Percentiles rank a stretch among this genome's conserved stretches.
These are phyloP conservation scores for Eucalyptus melliodora DNA, from an alignment of 345 rosid genomes.

Conservation along the genomic window DNA sequence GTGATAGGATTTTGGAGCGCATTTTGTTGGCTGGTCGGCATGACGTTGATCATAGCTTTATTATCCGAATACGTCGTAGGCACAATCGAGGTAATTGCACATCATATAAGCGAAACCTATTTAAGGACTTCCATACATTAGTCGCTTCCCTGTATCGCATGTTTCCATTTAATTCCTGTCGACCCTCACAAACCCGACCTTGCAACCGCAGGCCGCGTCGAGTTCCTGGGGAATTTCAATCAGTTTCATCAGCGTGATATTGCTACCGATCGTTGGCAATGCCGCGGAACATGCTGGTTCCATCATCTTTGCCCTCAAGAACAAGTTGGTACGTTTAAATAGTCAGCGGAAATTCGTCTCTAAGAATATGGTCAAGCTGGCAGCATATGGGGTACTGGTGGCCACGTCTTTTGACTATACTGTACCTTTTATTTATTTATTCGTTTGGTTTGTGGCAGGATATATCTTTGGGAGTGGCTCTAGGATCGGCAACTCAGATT, in stretches of 20 bases:
- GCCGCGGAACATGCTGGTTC: conserved; percentile 99
- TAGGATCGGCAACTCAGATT: conserved; percentile 93
- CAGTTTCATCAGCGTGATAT: conserved; percentile 73
- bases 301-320: conserved; percentile 73
- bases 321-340: conserved; percentile 51
- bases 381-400: background rate
- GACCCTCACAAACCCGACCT: background rate
- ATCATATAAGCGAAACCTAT: background rate
- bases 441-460: conserved; percentile 27
- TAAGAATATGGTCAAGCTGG: background rate
- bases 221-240: conserved; percentile 85
- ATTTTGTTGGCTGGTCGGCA: conserved; percentile 56
- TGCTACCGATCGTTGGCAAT: conserved; percentile 89
- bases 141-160: background rate
- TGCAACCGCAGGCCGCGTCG: conserved; percentile 49
- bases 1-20: conserved; percentile 81
- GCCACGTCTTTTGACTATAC: background rate
- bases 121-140: background rate
- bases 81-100: conserved; percentile 62
- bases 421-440: background rate
- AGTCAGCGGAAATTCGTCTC: background rate
- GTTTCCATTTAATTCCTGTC: background rate
- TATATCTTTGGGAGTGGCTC: conserved; percentile 75
- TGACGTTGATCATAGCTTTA: conserved; percentile 71
- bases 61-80: conserved; percentile 83